These are phyloP conservation scores for Pyrenula massariospora DNA, from an alignment of 495 filamentous ascomycete genomes.

Conservation along the genomic window DNA sequence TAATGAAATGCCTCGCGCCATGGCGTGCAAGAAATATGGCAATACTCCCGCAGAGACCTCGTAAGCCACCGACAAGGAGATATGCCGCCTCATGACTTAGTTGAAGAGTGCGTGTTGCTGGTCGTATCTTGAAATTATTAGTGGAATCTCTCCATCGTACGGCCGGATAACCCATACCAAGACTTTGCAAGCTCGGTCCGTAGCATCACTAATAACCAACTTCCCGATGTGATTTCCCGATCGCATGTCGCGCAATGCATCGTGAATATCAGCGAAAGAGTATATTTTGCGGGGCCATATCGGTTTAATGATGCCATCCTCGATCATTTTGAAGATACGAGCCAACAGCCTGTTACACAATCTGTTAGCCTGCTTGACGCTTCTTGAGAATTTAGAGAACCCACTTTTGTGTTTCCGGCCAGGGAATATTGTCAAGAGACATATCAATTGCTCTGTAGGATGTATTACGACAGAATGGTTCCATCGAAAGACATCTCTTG, in stretches of 20 bases:
- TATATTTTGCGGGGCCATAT: constrained; percentile 23
- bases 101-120: constrained; percentile 3
- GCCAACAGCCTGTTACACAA: constrained; percentile 9
- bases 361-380: constrained; percentile 16
- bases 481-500: constrained; percentile 11
- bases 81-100: constrained; percentile 29
- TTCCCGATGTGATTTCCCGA: constrained; percentile 38
- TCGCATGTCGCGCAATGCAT: constrained; percentile 35
- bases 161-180: too few relatives aligned
- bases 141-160: too few relatives aligned
- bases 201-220: constrained; percentile 35
- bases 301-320: constrained; percentile 3
- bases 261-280: constrained; percentile 28
- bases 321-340: neutral
- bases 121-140: constrained; percentile 9
- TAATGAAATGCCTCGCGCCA: constrained; percentile 44
- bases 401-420: constrained; percentile 10
- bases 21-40: constrained; percentile 47
- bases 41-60: constrained; percentile 50
- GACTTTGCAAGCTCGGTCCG: too few relatives aligned
- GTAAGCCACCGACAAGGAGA: constrained; percentile 49
- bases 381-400: constrained; percentile 12
- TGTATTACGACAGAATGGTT: constrained; percentile 4
- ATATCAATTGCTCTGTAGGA: neutral
- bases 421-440: constrained; percentile 7